Percentiles rank a stretch among this genome's conserved stretches.
phyloP scores from a whole-genome alignment of 331 rosid genomes.

The Prunus yedoensis region DNA sequence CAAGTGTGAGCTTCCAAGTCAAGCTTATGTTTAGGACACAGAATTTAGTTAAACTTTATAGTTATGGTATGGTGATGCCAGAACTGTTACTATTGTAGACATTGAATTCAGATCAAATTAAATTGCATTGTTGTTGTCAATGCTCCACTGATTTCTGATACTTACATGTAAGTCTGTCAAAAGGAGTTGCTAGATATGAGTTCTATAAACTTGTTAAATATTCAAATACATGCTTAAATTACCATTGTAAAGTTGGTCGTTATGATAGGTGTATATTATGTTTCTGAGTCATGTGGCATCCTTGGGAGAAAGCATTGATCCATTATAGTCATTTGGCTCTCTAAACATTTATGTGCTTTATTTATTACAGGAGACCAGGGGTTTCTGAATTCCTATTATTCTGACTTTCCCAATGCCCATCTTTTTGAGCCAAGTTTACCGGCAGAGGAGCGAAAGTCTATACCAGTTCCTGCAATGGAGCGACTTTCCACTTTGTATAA shows the following conservation, averaged over 20 bases:
- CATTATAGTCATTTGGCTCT: constrained; percentile 7
- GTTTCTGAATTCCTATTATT: constrained; percentile 88
- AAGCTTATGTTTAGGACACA: not conserved
- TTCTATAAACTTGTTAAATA: not conserved
- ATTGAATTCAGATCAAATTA: not conserved
- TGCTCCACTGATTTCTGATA: not conserved
- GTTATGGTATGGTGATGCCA: not conserved
- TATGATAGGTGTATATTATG: not conserved
- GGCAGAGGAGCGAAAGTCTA: constrained; percentile 55
- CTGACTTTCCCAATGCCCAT: constrained; percentile 84
- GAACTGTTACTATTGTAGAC: not conserved
- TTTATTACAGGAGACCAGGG: constrained; percentile 90
- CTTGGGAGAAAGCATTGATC: constrained; percentile 1
- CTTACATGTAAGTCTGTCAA: not conserved
- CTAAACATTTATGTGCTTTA: not conserved
- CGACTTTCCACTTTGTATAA: constrained; percentile 95
- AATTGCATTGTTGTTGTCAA: not conserved
- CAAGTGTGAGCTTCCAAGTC: not conserved
- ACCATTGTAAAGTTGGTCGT: not conserved
- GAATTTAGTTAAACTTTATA: not conserved
- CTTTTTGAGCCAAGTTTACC: constrained; percentile 83
- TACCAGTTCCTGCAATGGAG: constrained; percentile 84
- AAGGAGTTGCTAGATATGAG: not conserved
- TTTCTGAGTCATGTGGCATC: not conserved
- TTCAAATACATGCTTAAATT: not conserved